A percentile compares a stretch with the other conserved stretches of the same genome.
These are phyloP conservation scores for Talaromyces sp. DNA, from an alignment of 2,329 filamentous ascomycete species.

Conservation along the genomic window DNA sequence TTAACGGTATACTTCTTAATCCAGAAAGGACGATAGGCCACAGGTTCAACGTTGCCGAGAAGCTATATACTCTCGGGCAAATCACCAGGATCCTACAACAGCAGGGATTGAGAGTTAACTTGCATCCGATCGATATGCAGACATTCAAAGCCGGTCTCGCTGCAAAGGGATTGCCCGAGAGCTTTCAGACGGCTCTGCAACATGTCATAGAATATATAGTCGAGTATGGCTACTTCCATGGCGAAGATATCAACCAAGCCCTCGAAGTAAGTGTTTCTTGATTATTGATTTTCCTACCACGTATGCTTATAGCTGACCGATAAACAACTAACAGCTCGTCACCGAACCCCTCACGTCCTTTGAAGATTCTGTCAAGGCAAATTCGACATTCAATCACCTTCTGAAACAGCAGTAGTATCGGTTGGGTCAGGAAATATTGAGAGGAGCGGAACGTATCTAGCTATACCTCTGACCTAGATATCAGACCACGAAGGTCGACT, in stretches of 20 bases:
- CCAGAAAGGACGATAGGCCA: conserved; percentile 36
- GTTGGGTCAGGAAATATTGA: too few species aligned
- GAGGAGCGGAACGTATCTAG: not conserved
- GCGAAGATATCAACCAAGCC: not conserved
- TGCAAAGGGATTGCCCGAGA: conserved; percentile 6
- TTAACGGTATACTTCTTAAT: conserved; percentile 37
- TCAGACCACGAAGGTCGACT: not conserved
- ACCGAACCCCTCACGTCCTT: not conserved
- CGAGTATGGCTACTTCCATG: not conserved
- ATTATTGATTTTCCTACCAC: not conserved
- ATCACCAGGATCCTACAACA: conserved; percentile 31
- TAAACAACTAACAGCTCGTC: not conserved
- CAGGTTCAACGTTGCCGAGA: conserved; percentile 35
- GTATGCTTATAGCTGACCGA: not conserved
- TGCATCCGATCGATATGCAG: not conserved
- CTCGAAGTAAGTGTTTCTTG: not conserved
- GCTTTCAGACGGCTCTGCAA: not conserved
- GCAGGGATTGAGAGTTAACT: conserved; percentile 21
- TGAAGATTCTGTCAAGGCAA: not conserved
- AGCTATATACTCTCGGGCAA: conserved; percentile 32
- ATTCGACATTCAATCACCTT: not conserved
- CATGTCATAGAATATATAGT: not conserved
- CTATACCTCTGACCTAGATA: not conserved
- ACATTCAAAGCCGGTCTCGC: conserved; percentile 7
- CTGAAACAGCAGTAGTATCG: not conserved